Percentiles rank a stretch among this genome's conserved stretches.
Conservation (phyloP, 257 asterid species). For the Penstemon davidsonii region DNA sequence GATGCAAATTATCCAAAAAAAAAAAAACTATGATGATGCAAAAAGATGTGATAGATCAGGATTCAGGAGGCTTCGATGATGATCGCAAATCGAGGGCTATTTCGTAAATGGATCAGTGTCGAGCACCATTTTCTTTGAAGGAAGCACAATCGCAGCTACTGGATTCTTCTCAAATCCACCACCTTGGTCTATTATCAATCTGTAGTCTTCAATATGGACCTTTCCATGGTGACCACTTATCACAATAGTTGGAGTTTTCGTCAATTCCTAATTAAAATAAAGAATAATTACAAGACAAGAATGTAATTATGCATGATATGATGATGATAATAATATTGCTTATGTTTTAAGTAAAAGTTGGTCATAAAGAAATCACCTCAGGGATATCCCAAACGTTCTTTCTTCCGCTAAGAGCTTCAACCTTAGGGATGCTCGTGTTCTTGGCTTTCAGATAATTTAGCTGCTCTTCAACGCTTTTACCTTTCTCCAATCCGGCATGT, state of each 20-base stretch:
- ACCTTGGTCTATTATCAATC: slow-evolving; percentile 77
- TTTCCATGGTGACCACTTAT: slow-evolving; percentile 85
- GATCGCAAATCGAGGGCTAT: not conserved
- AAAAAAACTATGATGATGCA: no score
- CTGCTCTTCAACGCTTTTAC: slow-evolving; percentile 58
- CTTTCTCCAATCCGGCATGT: slow-evolving; percentile 87
- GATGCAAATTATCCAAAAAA: no score
- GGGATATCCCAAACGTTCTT: slow-evolving; percentile 87
- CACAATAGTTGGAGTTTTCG: slow-evolving; percentile 51
- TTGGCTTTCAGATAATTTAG: slow-evolving; percentile 61
- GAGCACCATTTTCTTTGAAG: slow-evolving; percentile 64
- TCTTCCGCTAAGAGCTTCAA: slow-evolving; percentile 80
- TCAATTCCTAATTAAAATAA: slow-evolving; percentile 48
- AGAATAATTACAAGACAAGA: not conserved
- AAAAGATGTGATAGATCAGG: no score
- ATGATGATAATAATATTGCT: not conserved
- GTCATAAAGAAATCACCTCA: slow-evolving; percentile 43
- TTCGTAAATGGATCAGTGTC: slow-evolving; percentile 52
- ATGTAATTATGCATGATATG: not conserved
- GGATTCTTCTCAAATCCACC: slow-evolving; percentile 75
- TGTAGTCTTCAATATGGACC: slow-evolving; percentile 60
- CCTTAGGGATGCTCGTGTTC: slow-evolving; percentile 84
- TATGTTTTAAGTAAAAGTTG: not conserved
- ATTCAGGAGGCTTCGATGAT: no score
- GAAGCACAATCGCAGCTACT: slow-evolving; percentile 77